Conservation (phyloP, 345 rosid genomes). For the Pugionium dolabratum region DNA sequence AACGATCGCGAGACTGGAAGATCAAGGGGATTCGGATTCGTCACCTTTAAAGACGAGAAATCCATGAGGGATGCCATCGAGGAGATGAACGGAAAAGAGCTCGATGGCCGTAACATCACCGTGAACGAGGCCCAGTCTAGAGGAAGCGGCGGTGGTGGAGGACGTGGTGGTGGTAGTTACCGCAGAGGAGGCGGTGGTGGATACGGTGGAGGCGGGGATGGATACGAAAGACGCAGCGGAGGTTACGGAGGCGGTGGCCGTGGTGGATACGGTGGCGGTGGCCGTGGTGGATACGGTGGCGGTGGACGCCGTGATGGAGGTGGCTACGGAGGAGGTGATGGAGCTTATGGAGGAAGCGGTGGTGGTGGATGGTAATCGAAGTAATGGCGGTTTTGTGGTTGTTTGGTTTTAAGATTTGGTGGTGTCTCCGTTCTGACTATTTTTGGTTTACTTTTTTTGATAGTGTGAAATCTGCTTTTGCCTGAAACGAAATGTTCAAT, state of each 20-base stretch:
- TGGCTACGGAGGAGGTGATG: no score
- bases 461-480: no score
- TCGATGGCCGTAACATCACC: slow-evolving; percentile 75
- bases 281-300: slow-evolving; percentile 48
- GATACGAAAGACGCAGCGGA: slow-evolving; percentile 34
- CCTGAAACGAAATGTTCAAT: no score
- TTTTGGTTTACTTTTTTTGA: no score
- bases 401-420: no score
- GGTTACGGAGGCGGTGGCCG: slow-evolving; percentile 43
- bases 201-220: background rate
- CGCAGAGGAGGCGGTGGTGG: background rate
- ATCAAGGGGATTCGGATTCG: slow-evolving; percentile 88
- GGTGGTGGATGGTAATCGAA: no score
- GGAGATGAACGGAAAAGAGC: slow-evolving; percentile 83
- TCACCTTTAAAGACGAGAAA: slow-evolving; percentile 79
- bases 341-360: no score
- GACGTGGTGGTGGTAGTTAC: slow-evolving; percentile 47
- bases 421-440: no score
- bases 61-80: slow-evolving; percentile 86
- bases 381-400: no score
- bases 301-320: slow-evolving; percentile 13
- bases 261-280: slow-evolving; percentile 39
- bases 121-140: slow-evolving; percentile 92
- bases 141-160: slow-evolving; percentile 50
- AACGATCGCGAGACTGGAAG: slow-evolving; percentile 61